phyloP scores from a whole-genome alignment of 2,329 filamentous ascomycete species.

The Aspergillus udagawae region DNA sequence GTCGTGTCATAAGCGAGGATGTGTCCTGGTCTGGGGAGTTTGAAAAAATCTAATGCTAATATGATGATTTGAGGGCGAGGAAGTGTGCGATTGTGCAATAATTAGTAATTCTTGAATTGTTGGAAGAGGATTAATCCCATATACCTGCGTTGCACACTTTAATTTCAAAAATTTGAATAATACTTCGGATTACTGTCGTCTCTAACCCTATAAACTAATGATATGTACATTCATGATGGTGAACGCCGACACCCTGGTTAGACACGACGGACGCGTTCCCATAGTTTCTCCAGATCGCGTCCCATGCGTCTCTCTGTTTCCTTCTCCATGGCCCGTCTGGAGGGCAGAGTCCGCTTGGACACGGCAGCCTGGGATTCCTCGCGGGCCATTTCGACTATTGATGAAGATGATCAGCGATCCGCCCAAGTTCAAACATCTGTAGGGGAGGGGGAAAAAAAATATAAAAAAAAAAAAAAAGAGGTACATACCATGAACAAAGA shows the following conservation, averaged over 20 bases:
- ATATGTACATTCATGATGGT: not conserved
- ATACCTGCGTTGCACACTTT: not conserved
- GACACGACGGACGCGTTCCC: slow-evolving; percentile 11
- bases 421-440: not conserved
- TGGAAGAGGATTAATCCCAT: not conserved
- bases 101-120: not conserved
- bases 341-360: slow-evolving; percentile 24
- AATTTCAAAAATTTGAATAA: not conserved
- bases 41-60: not conserved
- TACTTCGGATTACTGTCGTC: not conserved
- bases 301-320: slow-evolving; percentile 28
- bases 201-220: not conserved
- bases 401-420: not conserved
- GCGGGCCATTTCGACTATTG: slow-evolving; percentile 29
- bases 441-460: not conserved
- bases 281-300: slow-evolving; percentile 25
- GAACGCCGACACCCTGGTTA: not conserved
- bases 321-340: slow-evolving; percentile 22
- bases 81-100: not conserved
- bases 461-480: no score
- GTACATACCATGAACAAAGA: slow-evolving; percentile 54
- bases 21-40: not conserved
- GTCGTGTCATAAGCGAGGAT: not conserved
- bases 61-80: not conserved
- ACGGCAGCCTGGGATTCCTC: slow-evolving; percentile 28